Evolutionary conservation across 2,329 filamentous ascomycete species (phyloP).

Genomic region (Teratosphaeria pseudoeucalypti): DNA sequence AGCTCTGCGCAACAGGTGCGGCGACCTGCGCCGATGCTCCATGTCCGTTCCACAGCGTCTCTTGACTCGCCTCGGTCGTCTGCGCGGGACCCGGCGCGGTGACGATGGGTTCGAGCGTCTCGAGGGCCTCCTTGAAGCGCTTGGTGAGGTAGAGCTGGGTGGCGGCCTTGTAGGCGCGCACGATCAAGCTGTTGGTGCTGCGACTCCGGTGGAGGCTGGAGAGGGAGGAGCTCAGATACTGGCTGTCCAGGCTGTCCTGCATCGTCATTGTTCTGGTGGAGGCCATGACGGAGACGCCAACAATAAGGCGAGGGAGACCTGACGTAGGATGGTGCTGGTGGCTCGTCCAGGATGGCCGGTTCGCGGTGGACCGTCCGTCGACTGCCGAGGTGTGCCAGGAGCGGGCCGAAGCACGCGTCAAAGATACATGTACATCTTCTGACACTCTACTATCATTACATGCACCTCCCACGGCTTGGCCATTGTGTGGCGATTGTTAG

Average conservation of each 20-base stretch:
- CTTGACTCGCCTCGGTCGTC: slow-evolving; percentile 13
- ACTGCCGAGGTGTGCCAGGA: background rate
- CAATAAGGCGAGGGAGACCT: background rate
- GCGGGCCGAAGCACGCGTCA: background rate
- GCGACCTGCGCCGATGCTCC: slow-evolving; percentile 10
- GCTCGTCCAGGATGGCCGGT: background rate
- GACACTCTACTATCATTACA: background rate
- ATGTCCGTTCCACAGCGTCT: slow-evolving; percentile 1
- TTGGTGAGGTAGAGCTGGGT: slow-evolving; percentile 92
- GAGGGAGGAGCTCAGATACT: slow-evolving; percentile 56
- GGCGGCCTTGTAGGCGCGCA: slow-evolving; percentile 87
- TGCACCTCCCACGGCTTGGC: too few species aligned
- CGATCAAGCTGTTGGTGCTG: slow-evolving; percentile 61
- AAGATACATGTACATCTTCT: background rate
- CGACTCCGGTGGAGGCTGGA: slow-evolving; percentile 59
- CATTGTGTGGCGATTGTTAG: background rate
- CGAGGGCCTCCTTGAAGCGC: slow-evolving; percentile 78
- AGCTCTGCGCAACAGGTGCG: slow-evolving; percentile 69
- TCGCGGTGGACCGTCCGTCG: background rate
- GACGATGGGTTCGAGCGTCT: slow-evolving; percentile 74
- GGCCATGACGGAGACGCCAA: slow-evolving; percentile 13
- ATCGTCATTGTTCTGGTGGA: slow-evolving; percentile 35
- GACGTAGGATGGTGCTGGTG: background rate
- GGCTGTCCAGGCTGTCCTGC: slow-evolving; percentile 43
- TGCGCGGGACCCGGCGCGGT: slow-evolving; percentile 20